Evolutionary conservation across 495 filamentous ascomycete genomes (phyloP).

Genomic region (Evansstolkia leycettana): DNA sequence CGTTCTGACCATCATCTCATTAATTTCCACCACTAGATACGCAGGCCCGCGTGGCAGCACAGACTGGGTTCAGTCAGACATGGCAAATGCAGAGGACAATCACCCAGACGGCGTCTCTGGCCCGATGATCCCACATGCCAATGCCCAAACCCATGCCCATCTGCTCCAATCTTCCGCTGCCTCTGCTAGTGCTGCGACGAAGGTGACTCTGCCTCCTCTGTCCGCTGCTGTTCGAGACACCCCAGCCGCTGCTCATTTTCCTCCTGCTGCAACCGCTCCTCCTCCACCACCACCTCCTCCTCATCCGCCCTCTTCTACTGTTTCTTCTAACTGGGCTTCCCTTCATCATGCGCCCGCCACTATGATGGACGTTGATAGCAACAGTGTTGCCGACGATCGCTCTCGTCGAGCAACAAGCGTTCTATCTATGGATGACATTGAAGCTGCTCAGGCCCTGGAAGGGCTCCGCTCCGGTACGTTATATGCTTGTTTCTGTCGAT

Average conservation of each 20-base stretch:
- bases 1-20: no score
- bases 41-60: no score
- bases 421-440: conserved; percentile 70
- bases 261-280: conserved; percentile 4
- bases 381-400: conserved; percentile 23
- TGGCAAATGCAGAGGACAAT: conserved; percentile 12
- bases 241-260: conserved; percentile 4
- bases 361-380: conserved; percentile 30
- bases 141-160: no score
- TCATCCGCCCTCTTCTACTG: conserved; percentile 2
- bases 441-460: conserved; percentile 79
- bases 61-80: no score
- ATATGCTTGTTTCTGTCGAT: background rate
- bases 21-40: no score
- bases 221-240: conserved; percentile 8
- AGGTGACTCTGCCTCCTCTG: background rate
- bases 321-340: conserved; percentile 4
- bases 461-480: conserved; percentile 67
- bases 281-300: conserved; percentile 1
- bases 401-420: conserved; percentile 34
- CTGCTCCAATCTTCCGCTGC: no score
- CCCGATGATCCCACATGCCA: background rate
- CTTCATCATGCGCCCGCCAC: conserved; percentile 20
- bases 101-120: conserved; percentile 9
- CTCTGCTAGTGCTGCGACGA: no score